phyloP scores from a whole-genome alignment of 2,329 filamentous ascomycete species.

The Alternaria novae-zelandiae region DNA sequence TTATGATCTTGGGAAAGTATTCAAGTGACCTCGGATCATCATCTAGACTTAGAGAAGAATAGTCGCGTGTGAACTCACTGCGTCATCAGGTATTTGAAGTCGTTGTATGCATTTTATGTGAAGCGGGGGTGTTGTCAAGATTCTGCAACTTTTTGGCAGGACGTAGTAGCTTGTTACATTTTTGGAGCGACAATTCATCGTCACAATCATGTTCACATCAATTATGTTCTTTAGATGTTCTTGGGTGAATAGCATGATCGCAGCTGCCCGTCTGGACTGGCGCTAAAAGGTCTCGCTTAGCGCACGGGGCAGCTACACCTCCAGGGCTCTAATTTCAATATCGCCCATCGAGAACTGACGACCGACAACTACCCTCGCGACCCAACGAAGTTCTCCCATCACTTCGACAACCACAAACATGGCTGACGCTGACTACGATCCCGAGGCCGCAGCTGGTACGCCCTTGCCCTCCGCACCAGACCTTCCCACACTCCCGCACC shows the following conservation, averaged over 20 bases:
- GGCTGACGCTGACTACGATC: slow-evolving; percentile 83
- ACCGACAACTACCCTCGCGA: slow-evolving; percentile 42
- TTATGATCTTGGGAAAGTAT: too few species aligned
- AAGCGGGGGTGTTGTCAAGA: too few species aligned
- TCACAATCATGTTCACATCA: neutral
- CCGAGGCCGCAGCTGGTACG: slow-evolving; percentile 72
- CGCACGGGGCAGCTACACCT: slow-evolving; percentile 10
- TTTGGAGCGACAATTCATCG: neutral
- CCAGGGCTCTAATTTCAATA: slow-evolving; percentile 1
- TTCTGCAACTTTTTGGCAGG: too few species aligned
- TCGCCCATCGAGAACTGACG: slow-evolving; percentile 8
- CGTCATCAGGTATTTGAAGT: neutral
- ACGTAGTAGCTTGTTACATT: accelerated
- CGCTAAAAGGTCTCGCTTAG: slow-evolving; percentile 16
- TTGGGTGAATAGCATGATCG: neutral
- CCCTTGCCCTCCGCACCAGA: slow-evolving; percentile 20
- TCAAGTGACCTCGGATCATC: neutral
- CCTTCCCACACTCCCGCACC: slow-evolving; percentile 15
- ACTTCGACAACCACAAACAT: slow-evolving; percentile 68
- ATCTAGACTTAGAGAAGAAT: neutral
- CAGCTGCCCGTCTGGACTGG: slow-evolving; percentile 7
- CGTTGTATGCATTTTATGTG: neutral
- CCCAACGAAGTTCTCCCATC: slow-evolving; percentile 49
- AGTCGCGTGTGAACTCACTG: neutral
- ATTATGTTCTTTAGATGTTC: neutral